phyloP scores from a whole-genome alignment of 179 eudicot genomes.

The Actinidia polygama region DNA sequence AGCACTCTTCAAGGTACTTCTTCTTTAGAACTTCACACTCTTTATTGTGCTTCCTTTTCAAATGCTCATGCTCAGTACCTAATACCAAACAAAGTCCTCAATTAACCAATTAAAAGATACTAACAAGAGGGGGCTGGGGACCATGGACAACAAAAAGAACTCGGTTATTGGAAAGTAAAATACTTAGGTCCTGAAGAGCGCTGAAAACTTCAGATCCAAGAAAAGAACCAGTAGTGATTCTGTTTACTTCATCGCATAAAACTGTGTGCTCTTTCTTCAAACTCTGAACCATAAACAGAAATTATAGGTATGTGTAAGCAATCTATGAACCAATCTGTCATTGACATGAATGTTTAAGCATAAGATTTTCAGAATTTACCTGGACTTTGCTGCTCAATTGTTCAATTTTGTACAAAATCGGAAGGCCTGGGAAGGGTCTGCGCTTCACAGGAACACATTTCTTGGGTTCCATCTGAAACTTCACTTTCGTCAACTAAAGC shows the following conservation, averaged over 20 bases:
- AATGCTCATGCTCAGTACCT: conserved; percentile 72
- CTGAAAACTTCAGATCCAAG: conserved; percentile 64
- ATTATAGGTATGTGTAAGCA: not conserved
- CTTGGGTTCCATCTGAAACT: conserved; percentile 41
- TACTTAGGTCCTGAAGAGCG: conserved; percentile 78
- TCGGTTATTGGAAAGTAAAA: not conserved
- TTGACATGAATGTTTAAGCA: not conserved
- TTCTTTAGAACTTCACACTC: conserved; percentile 63
- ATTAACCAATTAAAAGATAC: conserved; percentile 16
- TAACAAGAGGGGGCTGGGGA: not conserved
- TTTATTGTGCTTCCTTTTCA: conserved; percentile 65
- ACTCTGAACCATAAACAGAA: conserved; percentile 40
- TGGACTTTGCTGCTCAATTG: conserved; percentile 56
- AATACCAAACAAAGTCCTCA: conserved; percentile 15
- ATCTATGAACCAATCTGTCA: not conserved
- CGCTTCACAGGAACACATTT: conserved; percentile 44
- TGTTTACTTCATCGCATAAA: conserved; percentile 70
- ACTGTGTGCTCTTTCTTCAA: conserved; percentile 69
- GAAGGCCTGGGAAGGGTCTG: conserved; percentile 81
- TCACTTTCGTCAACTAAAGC: conserved; percentile 38
- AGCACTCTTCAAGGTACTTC: conserved; percentile 70
- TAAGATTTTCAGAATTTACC: conserved; percentile 34
- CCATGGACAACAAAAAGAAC: not conserved
- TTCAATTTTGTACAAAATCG: conserved; percentile 63
- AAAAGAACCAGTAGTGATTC: conserved; percentile 53